Evolutionary conservation across 495 filamentous ascomycete genomes (phyloP).

Genomic region (Hypoxylon fuscum): DNA sequence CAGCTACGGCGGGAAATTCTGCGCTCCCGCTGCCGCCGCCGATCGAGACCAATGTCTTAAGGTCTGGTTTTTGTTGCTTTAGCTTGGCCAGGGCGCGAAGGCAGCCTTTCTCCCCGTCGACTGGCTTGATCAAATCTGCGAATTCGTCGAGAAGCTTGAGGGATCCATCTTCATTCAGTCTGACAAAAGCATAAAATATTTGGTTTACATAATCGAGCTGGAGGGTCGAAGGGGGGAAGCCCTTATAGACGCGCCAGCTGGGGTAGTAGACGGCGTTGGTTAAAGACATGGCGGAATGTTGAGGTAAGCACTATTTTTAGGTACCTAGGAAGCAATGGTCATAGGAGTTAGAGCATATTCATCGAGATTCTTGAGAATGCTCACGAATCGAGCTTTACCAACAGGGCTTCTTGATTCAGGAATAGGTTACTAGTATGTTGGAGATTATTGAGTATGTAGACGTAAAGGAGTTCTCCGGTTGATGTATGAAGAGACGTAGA

Average conservation of each 20-base stretch:
- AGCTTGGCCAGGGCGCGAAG: conserved; percentile 72
- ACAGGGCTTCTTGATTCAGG: too few species aligned
- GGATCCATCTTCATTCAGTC: conserved; percentile 31
- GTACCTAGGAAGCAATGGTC: too few species aligned
- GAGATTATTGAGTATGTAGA: too few species aligned
- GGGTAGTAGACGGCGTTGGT: conserved; percentile 75
- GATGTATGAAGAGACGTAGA: too few species aligned
- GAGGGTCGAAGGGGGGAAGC: conserved; percentile 74
- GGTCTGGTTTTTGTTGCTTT: conserved; percentile 68
- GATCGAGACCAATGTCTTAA: conserved; percentile 79
- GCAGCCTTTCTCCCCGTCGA: conserved; percentile 76
- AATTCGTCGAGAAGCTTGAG: conserved; percentile 71
- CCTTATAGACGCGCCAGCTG: conserved; percentile 77
- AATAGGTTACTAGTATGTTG: too few species aligned
- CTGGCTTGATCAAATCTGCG: conserved; percentile 74
- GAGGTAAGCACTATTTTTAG: too few species aligned
- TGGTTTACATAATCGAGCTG: conserved; percentile 70
- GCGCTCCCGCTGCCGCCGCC: conserved; percentile 77
- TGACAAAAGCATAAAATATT: conserved; percentile 82
- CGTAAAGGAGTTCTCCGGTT: too few species aligned
- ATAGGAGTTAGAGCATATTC: too few species aligned
- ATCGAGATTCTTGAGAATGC: too few species aligned
- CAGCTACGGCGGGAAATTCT: conserved; percentile 73
- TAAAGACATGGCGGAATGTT: conserved; percentile 13
- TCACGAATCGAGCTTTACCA: too few species aligned